A percentile compares a stretch with the other conserved stretches of the same genome.
Conservation (phyloP, 176 grass and related monocot genomes). For the Oryza meridionalis region DNA sequence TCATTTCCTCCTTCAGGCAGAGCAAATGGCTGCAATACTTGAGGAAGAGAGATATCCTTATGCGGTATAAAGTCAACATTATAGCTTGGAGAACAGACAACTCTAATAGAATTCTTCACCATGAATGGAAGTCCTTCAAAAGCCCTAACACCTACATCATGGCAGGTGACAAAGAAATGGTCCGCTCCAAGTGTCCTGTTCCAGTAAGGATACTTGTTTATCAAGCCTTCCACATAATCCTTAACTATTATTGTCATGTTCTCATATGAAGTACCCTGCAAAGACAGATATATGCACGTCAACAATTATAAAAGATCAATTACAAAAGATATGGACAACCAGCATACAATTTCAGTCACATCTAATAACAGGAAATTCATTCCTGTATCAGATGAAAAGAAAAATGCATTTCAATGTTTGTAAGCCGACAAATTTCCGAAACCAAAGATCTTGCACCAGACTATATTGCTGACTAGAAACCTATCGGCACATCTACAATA, state of each 20-base stretch:
- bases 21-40: slow-evolving; percentile 96
- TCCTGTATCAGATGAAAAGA: background rate
- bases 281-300: slow-evolving; percentile 42
- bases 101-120: slow-evolving; percentile 90
- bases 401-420: background rate
- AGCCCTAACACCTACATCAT: slow-evolving; percentile 95
- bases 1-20: slow-evolving; percentile 92
- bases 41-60: slow-evolving; percentile 91
- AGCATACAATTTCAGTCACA: slow-evolving; percentile 1
- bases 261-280: slow-evolving; percentile 90
- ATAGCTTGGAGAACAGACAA: slow-evolving; percentile 92
- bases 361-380: background rate
- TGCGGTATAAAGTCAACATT: slow-evolving; percentile 83
- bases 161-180: slow-evolving; percentile 94
- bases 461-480: background rate
- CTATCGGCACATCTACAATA: background rate
- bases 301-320: slow-evolving; percentile 36
- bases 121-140: slow-evolving; percentile 84
- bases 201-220: slow-evolving; percentile 96
- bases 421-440: background rate
- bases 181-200: slow-evolving; percentile 89
- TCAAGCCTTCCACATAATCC: slow-evolving; percentile 81
- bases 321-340: slow-evolving; percentile 28
- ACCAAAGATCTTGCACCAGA: slow-evolving; percentile 9
- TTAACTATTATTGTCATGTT: slow-evolving; percentile 92